Evolutionary conservation across 2,329 filamentous ascomycete genomes (phyloP), one percentile per base, ranked within the genome.

Genomic region (Colletotrichum somersetense): DNA sequence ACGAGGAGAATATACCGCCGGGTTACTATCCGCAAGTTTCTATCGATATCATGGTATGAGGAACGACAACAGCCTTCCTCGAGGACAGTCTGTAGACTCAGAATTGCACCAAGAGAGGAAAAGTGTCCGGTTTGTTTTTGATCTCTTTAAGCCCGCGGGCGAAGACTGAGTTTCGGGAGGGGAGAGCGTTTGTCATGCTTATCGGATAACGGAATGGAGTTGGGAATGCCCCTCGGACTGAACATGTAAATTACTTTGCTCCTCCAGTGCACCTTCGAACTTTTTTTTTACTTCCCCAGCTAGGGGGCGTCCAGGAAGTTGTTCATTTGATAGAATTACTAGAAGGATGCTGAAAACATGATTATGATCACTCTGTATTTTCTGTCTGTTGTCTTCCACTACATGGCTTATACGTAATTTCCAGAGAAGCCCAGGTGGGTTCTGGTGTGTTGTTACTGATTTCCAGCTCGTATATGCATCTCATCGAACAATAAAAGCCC

Each of bases 1-100:
- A 81, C n/a, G 76, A 79, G 14, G 74, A 78, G n/a, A 67, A 58
- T 10, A 52, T 53, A 16, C 44, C 64, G 2, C 46, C 59, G 50
- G 53, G 35, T 20, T 57, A 75, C 75, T 61, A 53, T 50, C 48
- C 71, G 62, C 56, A 77, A 66, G 76, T 77, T 40, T 61, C 74
- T 12, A 72, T 78, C 8, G 75, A 77, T 6, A 76, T 80, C 40
- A 66, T 35, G 50, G 48, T 38, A 20, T 55, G 30, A 26, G 18
- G 23, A 42, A 26, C 26, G 30, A 33, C 14, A 35, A 18, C 33
- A n/a, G 16, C 16, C 59, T 63, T n/a, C 33, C n/a, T 8, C 23
- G 11, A 18, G 46, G 40, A 4, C 48, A 26, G 16, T 33, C 61
- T 30, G 6, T 26, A 40, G 5, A 16, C 11, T 50, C 18, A 16